Evolutionary conservation across 305 asterid genomes (phyloP).

Genomic region (Fraxinus ornus): DNA sequence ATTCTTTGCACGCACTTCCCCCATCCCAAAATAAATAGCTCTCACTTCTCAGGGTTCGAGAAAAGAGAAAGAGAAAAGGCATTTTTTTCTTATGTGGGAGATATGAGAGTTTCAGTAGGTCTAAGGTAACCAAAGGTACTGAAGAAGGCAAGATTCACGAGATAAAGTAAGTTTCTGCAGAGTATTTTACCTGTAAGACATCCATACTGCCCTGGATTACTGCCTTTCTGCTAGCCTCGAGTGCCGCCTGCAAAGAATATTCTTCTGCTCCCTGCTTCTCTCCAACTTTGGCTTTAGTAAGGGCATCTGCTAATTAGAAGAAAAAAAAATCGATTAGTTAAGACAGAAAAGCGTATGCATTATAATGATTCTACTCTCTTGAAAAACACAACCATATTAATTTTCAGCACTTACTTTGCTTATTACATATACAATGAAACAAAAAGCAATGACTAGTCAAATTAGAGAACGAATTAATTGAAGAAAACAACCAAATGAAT

Average conservation of each 20-base stretch:
- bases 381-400: neutral
- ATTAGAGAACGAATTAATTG: neutral
- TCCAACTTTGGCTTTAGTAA: constrained; percentile 28
- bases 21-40: neutral
- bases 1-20: neutral
- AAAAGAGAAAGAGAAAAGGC: neutral
- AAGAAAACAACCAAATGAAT: neutral
- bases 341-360: neutral
- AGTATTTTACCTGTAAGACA: constrained; percentile 41
- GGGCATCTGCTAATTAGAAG: constrained; percentile 34
- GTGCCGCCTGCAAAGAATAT: constrained; percentile 51
- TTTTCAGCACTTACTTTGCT: neutral
- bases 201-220: constrained; percentile 77
- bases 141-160: neutral
- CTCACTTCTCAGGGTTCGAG: neutral
- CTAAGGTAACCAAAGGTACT: neutral
- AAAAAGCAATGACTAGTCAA: neutral
- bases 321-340: neutral
- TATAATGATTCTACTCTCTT: neutral
- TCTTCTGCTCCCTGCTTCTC: constrained; percentile 38
- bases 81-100: neutral
- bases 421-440: neutral
- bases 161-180: constrained; percentile 1
- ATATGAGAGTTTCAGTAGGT: neutral
- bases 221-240: constrained; percentile 83